These are phyloP conservation scores for Onygena corvina DNA, from an alignment of 2,329 filamentous ascomycete species.

Conservation along the genomic window DNA sequence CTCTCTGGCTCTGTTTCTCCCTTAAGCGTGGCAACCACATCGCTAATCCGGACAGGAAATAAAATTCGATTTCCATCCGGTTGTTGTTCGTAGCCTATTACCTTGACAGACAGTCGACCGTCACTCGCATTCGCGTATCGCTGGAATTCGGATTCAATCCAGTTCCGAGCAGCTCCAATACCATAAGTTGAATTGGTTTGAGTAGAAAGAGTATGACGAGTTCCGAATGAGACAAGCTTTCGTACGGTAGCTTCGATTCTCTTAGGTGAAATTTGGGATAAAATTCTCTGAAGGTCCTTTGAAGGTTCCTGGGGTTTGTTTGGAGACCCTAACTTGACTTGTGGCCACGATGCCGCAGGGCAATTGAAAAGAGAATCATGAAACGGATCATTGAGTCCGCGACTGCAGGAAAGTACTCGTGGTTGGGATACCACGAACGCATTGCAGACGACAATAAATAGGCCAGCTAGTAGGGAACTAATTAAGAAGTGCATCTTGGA, in stretches of 20 bases:
- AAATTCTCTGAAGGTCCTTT: slow-evolving; percentile 7
- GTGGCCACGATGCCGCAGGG: slow-evolving; percentile 11
- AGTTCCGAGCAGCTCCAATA: slow-evolving; percentile 11
- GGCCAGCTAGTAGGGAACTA: not conserved
- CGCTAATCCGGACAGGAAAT: slow-evolving; percentile 11
- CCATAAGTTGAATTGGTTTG: slow-evolving; percentile 12
- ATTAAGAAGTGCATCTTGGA: not conserved
- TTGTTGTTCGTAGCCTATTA: slow-evolving; percentile 12
- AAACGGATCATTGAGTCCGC: not conserved
- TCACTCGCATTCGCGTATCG: slow-evolving; percentile 11
- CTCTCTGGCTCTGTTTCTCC: slow-evolving; percentile 9
- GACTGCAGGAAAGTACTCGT: not conserved
- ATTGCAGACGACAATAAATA: not conserved
- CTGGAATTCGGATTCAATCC: slow-evolving; percentile 11
- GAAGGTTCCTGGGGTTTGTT: slow-evolving; percentile 10
- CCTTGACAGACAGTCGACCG: slow-evolving; percentile 9
- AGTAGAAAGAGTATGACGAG: slow-evolving; percentile 11
- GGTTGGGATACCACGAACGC: not conserved
- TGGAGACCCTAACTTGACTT: not conserved
- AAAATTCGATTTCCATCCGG: slow-evolving; percentile 9
- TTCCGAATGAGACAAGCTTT: slow-evolving; percentile 12
- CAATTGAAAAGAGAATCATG: slow-evolving; percentile 9
- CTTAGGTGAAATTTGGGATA: slow-evolving; percentile 10
- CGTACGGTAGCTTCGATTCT: slow-evolving; percentile 9
- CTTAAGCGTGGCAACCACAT: slow-evolving; percentile 12